Evolutionary conservation across 1,284 basidiomycete genomes (phyloP).

Genomic region (Vanrija pseudolonga): DNA sequence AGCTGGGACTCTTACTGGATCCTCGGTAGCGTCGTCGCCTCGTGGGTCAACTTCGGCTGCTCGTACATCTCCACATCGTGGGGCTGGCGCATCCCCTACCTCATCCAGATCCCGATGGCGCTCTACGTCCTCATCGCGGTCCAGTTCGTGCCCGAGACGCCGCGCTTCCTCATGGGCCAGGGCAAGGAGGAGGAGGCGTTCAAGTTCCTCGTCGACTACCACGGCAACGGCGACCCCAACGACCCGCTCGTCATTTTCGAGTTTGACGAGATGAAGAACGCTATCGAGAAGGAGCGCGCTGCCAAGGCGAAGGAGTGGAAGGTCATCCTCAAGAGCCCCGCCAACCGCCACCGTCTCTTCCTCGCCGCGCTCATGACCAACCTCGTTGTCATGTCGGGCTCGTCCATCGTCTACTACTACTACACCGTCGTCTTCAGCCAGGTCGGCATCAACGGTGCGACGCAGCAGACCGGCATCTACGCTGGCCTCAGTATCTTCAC

Average conservation of each 20-base stretch:
- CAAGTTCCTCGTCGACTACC: slow-evolving; percentile 70
- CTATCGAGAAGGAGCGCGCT: slow-evolving; percentile 63
- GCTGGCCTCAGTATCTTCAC: slow-evolving; percentile 48
- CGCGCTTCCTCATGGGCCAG: slow-evolving; percentile 43
- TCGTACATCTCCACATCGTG: slow-evolving; percentile 24
- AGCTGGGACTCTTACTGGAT: slow-evolving; percentile 48
- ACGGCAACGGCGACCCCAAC: slow-evolving; percentile 64
- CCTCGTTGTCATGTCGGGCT: slow-evolving; percentile 29
- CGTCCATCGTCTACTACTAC: slow-evolving; percentile 50
- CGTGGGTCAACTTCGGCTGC: slow-evolving; percentile 27
- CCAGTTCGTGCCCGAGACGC: slow-evolving; percentile 50
- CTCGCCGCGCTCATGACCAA: slow-evolving; percentile 47
- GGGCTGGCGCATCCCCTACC: slow-evolving; percentile 47
- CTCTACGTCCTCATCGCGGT: slow-evolving; percentile 47
- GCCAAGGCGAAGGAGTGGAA: slow-evolving; percentile 47
- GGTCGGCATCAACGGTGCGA: slow-evolving; percentile 47
- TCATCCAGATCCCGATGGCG: slow-evolving; percentile 45
- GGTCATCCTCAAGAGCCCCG: slow-evolving; percentile 31
- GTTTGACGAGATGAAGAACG: slow-evolving; percentile 71
- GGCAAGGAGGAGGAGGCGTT: slow-evolving; percentile 63
- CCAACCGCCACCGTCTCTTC: slow-evolving; percentile 42
- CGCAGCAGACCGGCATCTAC: slow-evolving; percentile 48
- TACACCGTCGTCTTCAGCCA: slow-evolving; percentile 43
- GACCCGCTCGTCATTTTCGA: slow-evolving; percentile 71
- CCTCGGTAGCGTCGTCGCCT: slow-evolving; percentile 21